Evolutionary conservation across 495 filamentous ascomycete genomes (phyloP), one percentile per base, ranked within the genome.

Genomic region (Talaromyces ruber): DNA sequence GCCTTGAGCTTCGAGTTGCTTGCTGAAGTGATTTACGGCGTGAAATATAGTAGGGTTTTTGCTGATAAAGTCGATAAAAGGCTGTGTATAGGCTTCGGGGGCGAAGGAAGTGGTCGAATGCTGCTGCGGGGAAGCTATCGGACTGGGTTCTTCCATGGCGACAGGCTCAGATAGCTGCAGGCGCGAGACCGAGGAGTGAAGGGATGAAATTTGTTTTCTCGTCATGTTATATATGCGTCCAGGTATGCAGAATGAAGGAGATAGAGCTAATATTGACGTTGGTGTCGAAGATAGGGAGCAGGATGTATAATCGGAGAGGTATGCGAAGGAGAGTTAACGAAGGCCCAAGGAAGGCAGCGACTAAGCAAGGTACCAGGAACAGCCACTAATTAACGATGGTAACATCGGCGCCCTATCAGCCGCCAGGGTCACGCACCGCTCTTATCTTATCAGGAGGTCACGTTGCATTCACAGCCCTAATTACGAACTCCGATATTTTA

Each of bases 1-100:
- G 45, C 91, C 93, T 28, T 83, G 75, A 25, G 79, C 79, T 63
- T 83, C 76, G 55, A 96, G 83, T 64, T 90, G 82, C 65, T 84
- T 79, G 63, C 86, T 84, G 68, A 95, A 90, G 64, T 88, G 82
- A 61, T 82, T 80, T 28, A 96, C 90, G 11, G 90, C 85, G 67
- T 98, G 94, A 71, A 93, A 98, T 50, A 96, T 86, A 7, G 94
- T 98, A 0, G 94, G 93, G 70, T 96, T 96, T 28, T 86, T 76
- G 63, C 86, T 89, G 78, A 97, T 86, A 70, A 97, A 98, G 26
- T 90, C 84, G 68, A 87, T 83, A 77, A 95, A 98, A 0, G 93
- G 90, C 70, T 91, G 81, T 3, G 90, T 85, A 72, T 92, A 96
- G 51, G 80, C 83, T 64, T 85, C 83, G 6, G 78, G 76, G 11